These are phyloP conservation scores for Zasmidium angulare DNA, from an alignment of 2,329 filamentous ascomycete genomes.

Conservation along the genomic window DNA sequence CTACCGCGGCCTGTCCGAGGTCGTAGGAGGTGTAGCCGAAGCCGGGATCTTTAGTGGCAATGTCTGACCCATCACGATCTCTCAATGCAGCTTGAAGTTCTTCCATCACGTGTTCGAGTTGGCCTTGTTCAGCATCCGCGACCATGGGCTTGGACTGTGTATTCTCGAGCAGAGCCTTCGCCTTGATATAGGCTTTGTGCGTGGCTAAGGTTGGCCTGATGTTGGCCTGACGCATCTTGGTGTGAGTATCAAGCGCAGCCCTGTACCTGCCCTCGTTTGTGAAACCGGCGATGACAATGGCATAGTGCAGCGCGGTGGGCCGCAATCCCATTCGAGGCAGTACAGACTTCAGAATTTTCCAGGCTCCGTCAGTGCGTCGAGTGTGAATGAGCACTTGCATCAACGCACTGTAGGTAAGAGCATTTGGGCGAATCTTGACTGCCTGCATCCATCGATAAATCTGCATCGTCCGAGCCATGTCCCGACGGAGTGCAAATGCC, in stretches of 20 bases:
- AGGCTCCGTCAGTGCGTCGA: slow-evolving; percentile 56
- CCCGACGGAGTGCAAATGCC: slow-evolving; percentile 65
- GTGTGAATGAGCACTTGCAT: slow-evolving; percentile 58
- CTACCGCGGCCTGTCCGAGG: slow-evolving; percentile 25
- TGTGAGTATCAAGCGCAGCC: slow-evolving; percentile 53
- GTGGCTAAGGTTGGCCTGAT: slow-evolving; percentile 45
- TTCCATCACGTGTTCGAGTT: slow-evolving; percentile 30
- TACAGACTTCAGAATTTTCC: slow-evolving; percentile 51
- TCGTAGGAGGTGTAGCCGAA: slow-evolving; percentile 14
- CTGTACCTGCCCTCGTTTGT: slow-evolving; percentile 41
- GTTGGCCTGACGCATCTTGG: slow-evolving; percentile 41
- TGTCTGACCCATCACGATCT: not conserved
- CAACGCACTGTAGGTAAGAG: slow-evolving; percentile 60
- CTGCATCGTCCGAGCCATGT: slow-evolving; percentile 54
- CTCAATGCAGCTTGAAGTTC: not conserved
- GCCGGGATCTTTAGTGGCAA: slow-evolving; percentile 5
- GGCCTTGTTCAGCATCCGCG: slow-evolving; percentile 34
- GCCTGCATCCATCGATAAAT: slow-evolving; percentile 58
- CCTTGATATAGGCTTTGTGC: slow-evolving; percentile 43
- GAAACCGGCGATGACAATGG: slow-evolving; percentile 54
- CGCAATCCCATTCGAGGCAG: slow-evolving; percentile 50
- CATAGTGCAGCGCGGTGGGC: slow-evolving; percentile 53
- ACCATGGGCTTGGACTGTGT: slow-evolving; percentile 44
- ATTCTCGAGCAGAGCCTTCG: slow-evolving; percentile 29
- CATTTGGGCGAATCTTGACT: slow-evolving; percentile 52